phyloP scores from a whole-genome alignment of 495 filamentous ascomycete species.

The Rhypophila decipiens region DNA sequence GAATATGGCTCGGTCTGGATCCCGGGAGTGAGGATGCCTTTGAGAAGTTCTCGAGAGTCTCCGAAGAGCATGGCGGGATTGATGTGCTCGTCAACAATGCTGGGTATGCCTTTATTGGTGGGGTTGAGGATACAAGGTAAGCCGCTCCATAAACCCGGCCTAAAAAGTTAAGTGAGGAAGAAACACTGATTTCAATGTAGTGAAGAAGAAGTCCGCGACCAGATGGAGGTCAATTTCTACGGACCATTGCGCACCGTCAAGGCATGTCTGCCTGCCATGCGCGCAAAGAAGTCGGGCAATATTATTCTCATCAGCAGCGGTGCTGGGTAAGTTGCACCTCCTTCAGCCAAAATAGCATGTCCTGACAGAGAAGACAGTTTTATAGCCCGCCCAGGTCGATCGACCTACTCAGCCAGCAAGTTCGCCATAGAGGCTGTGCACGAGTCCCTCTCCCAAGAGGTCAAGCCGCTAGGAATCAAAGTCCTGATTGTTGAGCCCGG shows the following conservation, averaged over 20 bases:
- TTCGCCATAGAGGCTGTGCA: neutral
- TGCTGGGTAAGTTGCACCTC: neutral
- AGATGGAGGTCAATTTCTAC: neutral
- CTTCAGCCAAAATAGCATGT: neutral
- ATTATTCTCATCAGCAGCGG: neutral
- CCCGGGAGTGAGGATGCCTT: neutral
- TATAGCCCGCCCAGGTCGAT: neutral
- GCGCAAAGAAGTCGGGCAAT: neutral
- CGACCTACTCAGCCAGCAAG: neutral
- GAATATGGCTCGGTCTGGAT: neutral
- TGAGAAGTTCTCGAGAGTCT: neutral
- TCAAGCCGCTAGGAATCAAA: neutral
- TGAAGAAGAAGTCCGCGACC: neutral
- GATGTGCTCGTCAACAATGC: neutral
- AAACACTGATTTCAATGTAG: neutral
- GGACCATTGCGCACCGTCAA: neutral
- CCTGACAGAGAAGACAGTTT: neutral
- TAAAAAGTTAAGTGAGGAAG: neutral
- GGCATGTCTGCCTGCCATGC: neutral
- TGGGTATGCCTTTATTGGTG: neutral
- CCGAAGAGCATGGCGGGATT: neutral
- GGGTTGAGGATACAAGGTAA: neutral
- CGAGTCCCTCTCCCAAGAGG: neutral
- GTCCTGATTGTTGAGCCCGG: neutral
- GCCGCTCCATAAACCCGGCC: neutral